phyloP scores from a whole-genome alignment of 2,329 filamentous ascomycete species.

The Trichoderma koningii region DNA sequence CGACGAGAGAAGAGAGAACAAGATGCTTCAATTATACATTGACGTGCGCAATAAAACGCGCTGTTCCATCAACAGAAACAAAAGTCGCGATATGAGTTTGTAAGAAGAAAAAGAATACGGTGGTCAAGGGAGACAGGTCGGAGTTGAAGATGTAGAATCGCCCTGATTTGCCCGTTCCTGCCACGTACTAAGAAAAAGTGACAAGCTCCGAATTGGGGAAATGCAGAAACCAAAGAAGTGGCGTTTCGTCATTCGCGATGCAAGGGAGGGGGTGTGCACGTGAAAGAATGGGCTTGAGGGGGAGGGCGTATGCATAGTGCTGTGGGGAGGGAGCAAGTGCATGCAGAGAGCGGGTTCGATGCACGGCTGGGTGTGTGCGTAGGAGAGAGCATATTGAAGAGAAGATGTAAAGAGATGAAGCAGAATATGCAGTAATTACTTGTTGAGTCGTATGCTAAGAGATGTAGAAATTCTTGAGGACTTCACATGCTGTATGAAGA shows the following conservation, averaged over 20 bases:
- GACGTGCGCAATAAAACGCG: neutral
- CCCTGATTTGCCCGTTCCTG: conserved; percentile 13
- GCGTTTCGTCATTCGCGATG: conserved; percentile 20
- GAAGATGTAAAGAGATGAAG: neutral
- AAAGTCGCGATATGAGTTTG: neutral
- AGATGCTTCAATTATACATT: neutral
- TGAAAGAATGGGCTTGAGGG: neutral
- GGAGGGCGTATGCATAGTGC: neutral
- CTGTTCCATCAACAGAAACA: neutral
- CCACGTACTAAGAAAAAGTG: conserved; percentile 19
- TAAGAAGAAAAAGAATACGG: neutral
- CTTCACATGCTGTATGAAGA: too few relatives aligned
- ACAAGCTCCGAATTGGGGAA: neutral
- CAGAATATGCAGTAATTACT: neutral
- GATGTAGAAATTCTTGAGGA: too few relatives aligned
- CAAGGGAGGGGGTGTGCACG: conserved; percentile 15
- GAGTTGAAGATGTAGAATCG: neutral
- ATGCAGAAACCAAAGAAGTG: conserved; percentile 9
- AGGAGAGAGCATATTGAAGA: neutral
- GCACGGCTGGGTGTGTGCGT: neutral
- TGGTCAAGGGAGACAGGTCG: neutral
- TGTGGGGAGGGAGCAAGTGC: neutral
- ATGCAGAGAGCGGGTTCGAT: neutral
- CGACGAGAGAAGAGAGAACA: too few relatives aligned
- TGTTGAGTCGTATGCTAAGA: too few relatives aligned